Evolutionary conservation across 2,329 filamentous ascomycete species (phyloP).

Genomic region (Myriosclerotinia scirpicola): DNA sequence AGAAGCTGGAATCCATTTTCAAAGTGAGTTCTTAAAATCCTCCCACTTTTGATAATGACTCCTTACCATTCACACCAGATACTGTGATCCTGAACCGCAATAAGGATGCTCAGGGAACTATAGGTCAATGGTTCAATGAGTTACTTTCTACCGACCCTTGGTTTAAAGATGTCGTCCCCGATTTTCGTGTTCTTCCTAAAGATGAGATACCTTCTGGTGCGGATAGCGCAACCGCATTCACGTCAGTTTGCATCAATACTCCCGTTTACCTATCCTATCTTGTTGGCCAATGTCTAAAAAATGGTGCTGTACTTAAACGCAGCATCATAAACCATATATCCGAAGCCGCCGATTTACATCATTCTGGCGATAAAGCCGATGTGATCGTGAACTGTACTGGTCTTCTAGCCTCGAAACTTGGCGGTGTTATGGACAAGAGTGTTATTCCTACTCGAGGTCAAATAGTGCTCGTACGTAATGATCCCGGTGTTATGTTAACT

Average conservation of each 20-base stretch:
- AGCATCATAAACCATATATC: constrained; percentile 66
- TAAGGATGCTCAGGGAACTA: constrained; percentile 31
- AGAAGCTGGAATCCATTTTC: constrained; percentile 79
- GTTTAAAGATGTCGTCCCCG: constrained; percentile 70
- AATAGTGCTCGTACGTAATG: constrained; percentile 66
- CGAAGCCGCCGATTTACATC: constrained; percentile 64
- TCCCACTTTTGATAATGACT: neutral
- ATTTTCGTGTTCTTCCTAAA: constrained; percentile 63
- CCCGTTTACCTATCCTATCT: constrained; percentile 87
- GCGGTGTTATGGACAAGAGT: constrained; percentile 74
- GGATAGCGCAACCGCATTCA: constrained; percentile 74
- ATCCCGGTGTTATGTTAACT: constrained; percentile 58
- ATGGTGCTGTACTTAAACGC: constrained; percentile 68
- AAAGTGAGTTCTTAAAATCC: constrained; percentile 48
- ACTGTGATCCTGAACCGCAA: constrained; percentile 51
- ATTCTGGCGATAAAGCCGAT: constrained; percentile 58
- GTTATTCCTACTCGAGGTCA: constrained; percentile 81
- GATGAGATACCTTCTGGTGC: constrained; percentile 62
- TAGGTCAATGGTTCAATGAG: constrained; percentile 55
- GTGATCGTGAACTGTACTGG: constrained; percentile 85
- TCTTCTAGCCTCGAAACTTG: constrained; percentile 70
- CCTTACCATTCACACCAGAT: constrained; percentile 41
- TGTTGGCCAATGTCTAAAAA: constrained; percentile 72
- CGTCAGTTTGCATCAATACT: constrained; percentile 88
- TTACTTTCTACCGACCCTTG: constrained; percentile 68